Evolutionary conservation across 257 asterid species (phyloP).

Genomic region (Eucommia ulmoides): DNA sequence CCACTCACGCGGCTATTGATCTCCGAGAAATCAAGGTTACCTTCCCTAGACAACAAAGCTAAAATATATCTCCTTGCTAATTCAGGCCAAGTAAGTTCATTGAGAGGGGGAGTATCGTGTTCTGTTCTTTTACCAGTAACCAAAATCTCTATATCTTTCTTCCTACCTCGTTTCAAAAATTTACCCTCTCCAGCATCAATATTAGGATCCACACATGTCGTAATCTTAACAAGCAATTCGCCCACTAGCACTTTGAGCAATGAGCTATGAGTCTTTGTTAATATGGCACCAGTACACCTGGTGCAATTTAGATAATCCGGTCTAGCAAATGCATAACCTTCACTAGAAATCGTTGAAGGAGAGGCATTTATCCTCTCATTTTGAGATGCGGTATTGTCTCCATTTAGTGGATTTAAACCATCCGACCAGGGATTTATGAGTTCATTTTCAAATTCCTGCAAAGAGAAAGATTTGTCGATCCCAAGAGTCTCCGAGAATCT

Average conservation of each 20-base stretch:
- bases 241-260: constrained; percentile 59
- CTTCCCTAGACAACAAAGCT: constrained; percentile 71
- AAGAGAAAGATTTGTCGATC: constrained; percentile 54
- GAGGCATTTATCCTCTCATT: too few relatives aligned
- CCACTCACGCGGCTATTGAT: constrained; percentile 79
- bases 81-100: constrained; percentile 95
- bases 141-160: constrained; percentile 57
- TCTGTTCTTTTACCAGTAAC: constrained; percentile 56
- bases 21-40: constrained; percentile 76
- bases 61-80: constrained; percentile 72
- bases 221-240: constrained; percentile 74
- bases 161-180: constrained; percentile 69
- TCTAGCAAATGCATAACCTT: too few relatives aligned
- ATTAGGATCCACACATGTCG: constrained; percentile 58
- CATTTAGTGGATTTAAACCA: constrained; percentile 23
- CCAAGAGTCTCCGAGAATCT: constrained; percentile 70
- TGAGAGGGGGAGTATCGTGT: constrained; percentile 65
- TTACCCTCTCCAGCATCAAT: constrained; percentile 67
- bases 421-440: constrained; percentile 66
- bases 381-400: too few relatives aligned
- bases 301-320: constrained; percentile 16
- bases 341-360: too few relatives aligned
- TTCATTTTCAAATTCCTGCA: constrained; percentile 69
- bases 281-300: constrained; percentile 41
- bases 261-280: constrained; percentile 43